Evolutionary conservation across 208 protist species (phyloP).

Genomic region (Perkinsela sp.): DNA sequence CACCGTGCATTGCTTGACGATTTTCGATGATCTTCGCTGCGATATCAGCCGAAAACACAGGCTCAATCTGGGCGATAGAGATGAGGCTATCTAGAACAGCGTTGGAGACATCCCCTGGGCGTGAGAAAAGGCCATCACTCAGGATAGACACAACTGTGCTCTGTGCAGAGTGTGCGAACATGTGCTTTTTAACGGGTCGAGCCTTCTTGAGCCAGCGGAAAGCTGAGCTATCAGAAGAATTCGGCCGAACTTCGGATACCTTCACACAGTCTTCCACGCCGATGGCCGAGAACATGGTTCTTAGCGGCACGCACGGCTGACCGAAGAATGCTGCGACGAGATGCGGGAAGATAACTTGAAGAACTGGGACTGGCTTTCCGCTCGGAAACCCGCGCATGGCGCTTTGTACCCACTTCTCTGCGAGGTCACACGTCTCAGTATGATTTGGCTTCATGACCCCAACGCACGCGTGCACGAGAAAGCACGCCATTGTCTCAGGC

Average conservation of each 20-base stretch:
- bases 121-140: background rate
- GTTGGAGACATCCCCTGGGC: background rate
- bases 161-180: background rate
- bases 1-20: background rate
- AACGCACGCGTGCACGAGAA: background rate
- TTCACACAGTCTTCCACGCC: background rate
- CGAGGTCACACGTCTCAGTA: background rate
- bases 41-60: background rate
- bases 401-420: background rate
- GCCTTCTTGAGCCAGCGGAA: background rate
- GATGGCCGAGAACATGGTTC: background rate
- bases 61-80: background rate
- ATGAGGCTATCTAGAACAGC: background rate
- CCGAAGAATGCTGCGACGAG: background rate
- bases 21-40: background rate
- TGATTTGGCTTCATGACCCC: background rate
- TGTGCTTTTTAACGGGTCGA: background rate
- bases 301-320: background rate
- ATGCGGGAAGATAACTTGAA: background rate
- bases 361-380: too few species aligned
- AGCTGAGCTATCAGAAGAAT: background rate
- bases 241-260: background rate
- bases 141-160: background rate
- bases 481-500: background rate
- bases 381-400: too few species aligned